phyloP scores from a whole-genome alignment of 2,329 filamentous ascomycete genomes.

The Parascedosporium putredinis region DNA sequence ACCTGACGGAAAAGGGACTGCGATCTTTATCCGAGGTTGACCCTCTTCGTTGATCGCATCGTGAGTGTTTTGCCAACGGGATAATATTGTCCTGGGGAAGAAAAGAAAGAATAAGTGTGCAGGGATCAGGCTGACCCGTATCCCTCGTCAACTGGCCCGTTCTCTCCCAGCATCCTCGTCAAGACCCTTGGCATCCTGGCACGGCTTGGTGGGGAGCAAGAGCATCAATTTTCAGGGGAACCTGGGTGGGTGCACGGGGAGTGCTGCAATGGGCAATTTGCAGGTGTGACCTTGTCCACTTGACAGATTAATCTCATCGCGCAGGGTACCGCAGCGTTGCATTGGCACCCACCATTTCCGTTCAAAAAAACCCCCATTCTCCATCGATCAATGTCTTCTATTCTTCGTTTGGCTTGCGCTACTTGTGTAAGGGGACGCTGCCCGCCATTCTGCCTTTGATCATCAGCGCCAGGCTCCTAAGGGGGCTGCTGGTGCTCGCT shows the following conservation, averaged over 20 bases:
- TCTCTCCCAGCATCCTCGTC: conserved; percentile 2
- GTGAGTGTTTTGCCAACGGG: no score
- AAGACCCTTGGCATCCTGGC: not conserved
- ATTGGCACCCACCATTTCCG: not conserved
- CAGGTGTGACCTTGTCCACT: not conserved
- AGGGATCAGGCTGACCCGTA: not conserved
- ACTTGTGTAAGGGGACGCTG: not conserved
- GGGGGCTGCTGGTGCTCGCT: not conserved
- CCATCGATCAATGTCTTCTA: not conserved
- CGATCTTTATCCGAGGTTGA: not conserved
- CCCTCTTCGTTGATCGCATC: not conserved
- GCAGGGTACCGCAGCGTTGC: not conserved
- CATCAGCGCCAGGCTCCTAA: no score
- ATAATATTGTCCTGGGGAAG: no score
- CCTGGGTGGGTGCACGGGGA: not conserved
- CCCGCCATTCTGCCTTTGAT: no score
- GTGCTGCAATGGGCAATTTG: conserved; percentile 1
- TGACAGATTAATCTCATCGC: conserved; percentile 3
- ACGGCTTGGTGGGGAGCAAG: not conserved
- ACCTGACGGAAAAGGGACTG: no score
- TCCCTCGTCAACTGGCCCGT: not conserved
- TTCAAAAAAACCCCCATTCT: not conserved
- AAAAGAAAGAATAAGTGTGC: not conserved
- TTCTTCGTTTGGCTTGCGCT: not conserved
- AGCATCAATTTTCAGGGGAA: conserved; percentile 1